Base-by-base conservation (phyloP, 495 filamentous ascomycete genomes). In the Cenococcum geophilum region DNA sequence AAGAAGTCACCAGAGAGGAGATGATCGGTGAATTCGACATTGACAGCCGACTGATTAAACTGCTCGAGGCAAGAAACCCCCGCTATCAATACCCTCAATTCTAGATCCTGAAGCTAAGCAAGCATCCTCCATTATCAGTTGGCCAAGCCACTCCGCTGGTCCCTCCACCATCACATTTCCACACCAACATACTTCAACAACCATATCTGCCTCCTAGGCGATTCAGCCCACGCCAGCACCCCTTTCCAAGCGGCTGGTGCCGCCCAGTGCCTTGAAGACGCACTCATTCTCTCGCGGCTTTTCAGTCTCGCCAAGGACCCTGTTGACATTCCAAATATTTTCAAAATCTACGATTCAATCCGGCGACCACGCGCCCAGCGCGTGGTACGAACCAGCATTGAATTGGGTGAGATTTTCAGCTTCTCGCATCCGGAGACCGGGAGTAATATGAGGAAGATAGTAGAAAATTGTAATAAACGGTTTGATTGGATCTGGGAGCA, bases 241-340 rank as follows among this genome's bases (percentile, higher is more conserved):
- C 64, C 64, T 1, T 57, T 59, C 32, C 64, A 67, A 60, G 64
- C 45, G 9, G 55, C 64, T 12, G 64, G 64, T 25, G 64, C 64
- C 32, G 64, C 60, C 47, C 60, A 62, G 50, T 58, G 55, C 27
- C 59, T 67, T 89, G 70, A 95, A 95, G 49, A 95, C 92, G 49
- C 83, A 81, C 71, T 95, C 88, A 67, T 95, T 91, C 68, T 93
- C 86, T 71, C 89, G 92, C 70, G 95, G 92, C 64, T 93, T 37
- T 37, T 64, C 23, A 42, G 61, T 20, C 27, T 42, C 36, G 53
- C 63, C 6, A n/a, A 27, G 34, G 23, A 37, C 52, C 4, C 23
- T 27, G 18, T 45, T n/a, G 14, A 57, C 23, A 22, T 62, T 5
- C 34, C 35, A 5, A 53, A 45, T 5, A 67, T 65, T 1, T 71